Evolutionary conservation across 352 stramenopile genomes (phyloP), one percentile per base, ranked within the genome.

Genomic region (Stramenopiles sp.): DNA sequence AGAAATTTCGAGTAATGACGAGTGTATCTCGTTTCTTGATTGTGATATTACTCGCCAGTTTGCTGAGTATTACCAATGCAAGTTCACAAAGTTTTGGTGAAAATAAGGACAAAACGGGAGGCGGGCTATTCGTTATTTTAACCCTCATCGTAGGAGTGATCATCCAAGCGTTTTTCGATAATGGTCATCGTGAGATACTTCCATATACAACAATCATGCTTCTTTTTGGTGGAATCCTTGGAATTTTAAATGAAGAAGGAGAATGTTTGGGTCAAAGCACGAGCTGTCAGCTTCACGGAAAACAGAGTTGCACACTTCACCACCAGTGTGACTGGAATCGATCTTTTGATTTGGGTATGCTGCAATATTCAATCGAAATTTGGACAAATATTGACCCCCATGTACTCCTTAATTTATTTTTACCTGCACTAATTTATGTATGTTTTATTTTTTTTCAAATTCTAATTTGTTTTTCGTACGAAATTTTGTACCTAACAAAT

Each of bases 351-450:
- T 15, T 38, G 10, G n/a, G 37, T 36, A 10, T 8, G 15, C n/a
- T 44, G 8, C 24, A 29, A 3, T 24, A 45, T 24, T 35, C 19
- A 19, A 7, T 58, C 18, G 28, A 35, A n/a, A 40, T 58, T 0
- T 55, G 48, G 48, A 7, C 15, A 2, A 22, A 55, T 23, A 47
- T 57, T 8, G 32, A 52, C 18, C 45, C 55, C 1, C 29, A 71
- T 5, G 38, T 61, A 0, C 46, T 71, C 12, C 38, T 71, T 15
- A 54, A 58, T 17, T 45, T 62, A 0, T 71, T 70, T 39, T 39
- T 70, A 3, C 60, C 60, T 7, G 46, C 57, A 17, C 46, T 70
- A 7, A 61, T 70, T 26, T 70, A 71, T 42, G 55, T 53, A 21
- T 47, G 62, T n/a, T 43, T 49, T 7, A 37, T 45, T 21, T 38